Base-by-base conservation (phyloP, 371 early-diverging fungal species). In the Haplosporangium sp. region DNA sequence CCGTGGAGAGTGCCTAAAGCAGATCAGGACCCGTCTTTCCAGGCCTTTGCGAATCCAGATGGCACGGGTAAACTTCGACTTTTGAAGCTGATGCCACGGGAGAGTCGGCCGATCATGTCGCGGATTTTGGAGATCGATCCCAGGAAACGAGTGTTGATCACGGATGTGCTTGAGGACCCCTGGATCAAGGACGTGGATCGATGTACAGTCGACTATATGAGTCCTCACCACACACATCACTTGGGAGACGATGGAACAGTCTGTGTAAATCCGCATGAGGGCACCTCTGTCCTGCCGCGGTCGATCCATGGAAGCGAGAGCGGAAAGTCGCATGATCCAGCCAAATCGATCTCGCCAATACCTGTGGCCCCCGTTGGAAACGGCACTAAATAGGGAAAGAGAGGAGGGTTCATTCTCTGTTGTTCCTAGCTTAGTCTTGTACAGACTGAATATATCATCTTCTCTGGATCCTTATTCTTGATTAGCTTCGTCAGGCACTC, bases 1-100 rank as follows among this genome's bases (percentile, higher is more conserved):
- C 93, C 92, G 10, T 94, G 93, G 93, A 84, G 89, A 18, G 66
- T 89, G 6, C 91, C 93, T 13, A 86, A 86, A 38, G 63, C 64
- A n/a, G 85, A 84, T 16, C 67, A 70, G 6, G 91, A 92, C 69
- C 85, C 79, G 46, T 83, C 87, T 6, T 87, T 85, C 63, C 70
- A 80, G n/a, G 81, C 85, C 2, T 87, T 86, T 74, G 84, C 81
- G 11, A 80, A 67, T 8, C 74, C 82, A 21, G 55, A 76, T 13
- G 72, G 81, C 10, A 71, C 69, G 29, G 87, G 86, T 36, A 84
- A 85, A 20, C 64, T 82, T n/a, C 68, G 83, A 11, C 65, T 89
- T 10, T 71, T 89, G 56, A 83, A 83, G 37, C 37, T 86, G 37
- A 71, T 89, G 55, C 86, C 87, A 2, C 74, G 82, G 10, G 83